Percentiles rank a stretch among this genome's conserved stretches.
These are phyloP conservation scores for Rhipidocladum racemiflorum DNA, from an alignment of 176 grass and related monocot species.

Conservation along the genomic window DNA sequence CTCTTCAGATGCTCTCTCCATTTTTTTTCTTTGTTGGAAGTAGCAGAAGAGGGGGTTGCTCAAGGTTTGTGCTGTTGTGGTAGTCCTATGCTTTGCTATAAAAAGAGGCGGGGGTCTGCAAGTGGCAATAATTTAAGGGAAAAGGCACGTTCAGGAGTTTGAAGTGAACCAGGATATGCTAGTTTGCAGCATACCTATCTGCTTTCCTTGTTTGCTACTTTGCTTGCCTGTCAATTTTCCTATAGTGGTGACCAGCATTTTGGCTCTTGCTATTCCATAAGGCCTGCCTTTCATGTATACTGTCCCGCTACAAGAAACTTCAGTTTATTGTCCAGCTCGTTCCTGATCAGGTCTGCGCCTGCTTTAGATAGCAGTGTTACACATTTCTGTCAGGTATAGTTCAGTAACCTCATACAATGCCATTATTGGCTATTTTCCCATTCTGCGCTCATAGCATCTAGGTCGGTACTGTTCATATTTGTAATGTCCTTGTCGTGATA, in stretches of 20 bases:
- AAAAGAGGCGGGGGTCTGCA: slow-evolving; percentile 51
- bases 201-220: not conserved
- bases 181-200: slow-evolving; percentile 42
- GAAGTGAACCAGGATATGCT: slow-evolving; percentile 49
- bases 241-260: slow-evolving; percentile 41
- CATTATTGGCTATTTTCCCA: not conserved
- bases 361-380: slow-evolving; percentile 23
- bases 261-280: slow-evolving; percentile 41
- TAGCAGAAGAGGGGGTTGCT: slow-evolving; percentile 32
- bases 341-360: slow-evolving; percentile 28
- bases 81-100: slow-evolving; percentile 48
- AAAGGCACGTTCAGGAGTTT: slow-evolving; percentile 45
- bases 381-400: slow-evolving; percentile 31
- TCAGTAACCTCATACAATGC: slow-evolving; percentile 8
- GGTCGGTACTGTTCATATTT: slow-evolving; percentile 4
- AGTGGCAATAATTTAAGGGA: slow-evolving; percentile 67
- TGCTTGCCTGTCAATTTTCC: slow-evolving; percentile 22
- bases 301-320: slow-evolving; percentile 26
- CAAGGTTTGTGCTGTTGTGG: slow-evolving; percentile 37
- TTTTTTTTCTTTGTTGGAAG: slow-evolving; percentile 40
- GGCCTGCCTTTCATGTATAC: slow-evolving; percentile 32
- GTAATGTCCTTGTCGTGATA: not conserved
- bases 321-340: slow-evolving; percentile 36
- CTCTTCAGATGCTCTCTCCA: slow-evolving; percentile 42
- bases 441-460: not conserved